Conservation (phyloP, 225 moss, liverwort and hornwort genomes). For the Physcomitrellopsis africana region DNA sequence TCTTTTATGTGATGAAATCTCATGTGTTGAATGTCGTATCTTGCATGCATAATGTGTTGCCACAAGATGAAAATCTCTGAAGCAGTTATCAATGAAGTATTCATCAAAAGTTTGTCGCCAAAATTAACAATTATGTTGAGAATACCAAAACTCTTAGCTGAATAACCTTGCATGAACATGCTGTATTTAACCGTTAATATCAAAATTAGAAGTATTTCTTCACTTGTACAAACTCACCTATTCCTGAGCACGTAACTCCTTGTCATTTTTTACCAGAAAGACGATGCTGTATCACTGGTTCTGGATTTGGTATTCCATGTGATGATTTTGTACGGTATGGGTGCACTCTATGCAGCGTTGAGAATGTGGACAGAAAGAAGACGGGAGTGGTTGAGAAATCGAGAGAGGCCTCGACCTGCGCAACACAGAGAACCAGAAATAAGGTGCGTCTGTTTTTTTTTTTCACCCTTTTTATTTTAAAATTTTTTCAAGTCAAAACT, state of each 20-base stretch:
- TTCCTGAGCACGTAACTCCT: background rate
- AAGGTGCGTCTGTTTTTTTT: constrained; percentile 36
- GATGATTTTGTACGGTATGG: constrained; percentile 11
- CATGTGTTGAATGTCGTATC: constrained; percentile 9
- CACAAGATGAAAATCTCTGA: background rate
- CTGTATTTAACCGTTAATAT: background rate
- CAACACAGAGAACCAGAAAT: constrained; percentile 55
- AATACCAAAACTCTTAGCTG: background rate
- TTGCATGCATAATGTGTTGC: background rate
- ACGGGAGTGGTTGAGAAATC: constrained; percentile 54
- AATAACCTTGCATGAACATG: background rate
- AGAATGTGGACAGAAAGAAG: constrained; percentile 60
- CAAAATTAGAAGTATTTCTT: background rate
- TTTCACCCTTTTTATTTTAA: background rate
- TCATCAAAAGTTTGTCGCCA: background rate
- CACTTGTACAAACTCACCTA: background rate
- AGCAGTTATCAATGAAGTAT: background rate
- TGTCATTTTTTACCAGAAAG: background rate
- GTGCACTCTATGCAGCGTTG: constrained; percentile 43
- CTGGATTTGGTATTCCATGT: constrained; percentile 3
- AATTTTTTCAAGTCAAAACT: background rate
- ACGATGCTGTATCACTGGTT: background rate
- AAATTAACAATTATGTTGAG: background rate
- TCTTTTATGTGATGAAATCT: background rate
- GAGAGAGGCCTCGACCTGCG: constrained; percentile 43